Percentiles rank a stretch among this genome's conserved stretches.
Evolutionary conservation across 768 basidiomycete species (phyloP).

Genomic region (Sporobolomyces roseus): DNA sequence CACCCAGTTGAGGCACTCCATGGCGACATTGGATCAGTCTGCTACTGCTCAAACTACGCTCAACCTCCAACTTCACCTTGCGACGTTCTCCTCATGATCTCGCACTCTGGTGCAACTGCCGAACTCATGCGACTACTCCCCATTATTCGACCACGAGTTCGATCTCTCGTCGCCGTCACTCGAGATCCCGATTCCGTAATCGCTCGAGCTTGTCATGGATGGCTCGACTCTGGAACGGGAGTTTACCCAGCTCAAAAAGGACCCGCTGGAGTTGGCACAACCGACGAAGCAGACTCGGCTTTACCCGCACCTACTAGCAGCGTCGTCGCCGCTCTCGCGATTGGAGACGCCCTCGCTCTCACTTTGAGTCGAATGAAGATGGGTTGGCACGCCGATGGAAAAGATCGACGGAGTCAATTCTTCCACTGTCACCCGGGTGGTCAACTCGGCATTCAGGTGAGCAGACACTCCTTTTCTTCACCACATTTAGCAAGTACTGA

Average conservation of each 20-base stretch:
- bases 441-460: conserved; percentile 37
- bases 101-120: conserved; percentile 45
- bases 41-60: conserved; percentile 24
- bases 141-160: conserved; percentile 36
- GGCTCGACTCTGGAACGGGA: conserved; percentile 42
- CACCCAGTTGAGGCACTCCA: conserved; percentile 46
- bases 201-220: conserved; percentile 36
- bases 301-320: conserved; percentile 45
- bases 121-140: conserved; percentile 44
- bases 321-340: conserved; percentile 42
- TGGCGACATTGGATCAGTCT: conserved; percentile 45
- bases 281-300: conserved; percentile 44
- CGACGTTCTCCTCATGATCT: conserved; percentile 44
- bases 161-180: conserved; percentile 42
- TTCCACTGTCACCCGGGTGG: conserved; percentile 43
- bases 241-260: conserved; percentile 29
- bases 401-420: conserved; percentile 38
- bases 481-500: too few relatives aligned
- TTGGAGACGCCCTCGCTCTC: conserved; percentile 43
- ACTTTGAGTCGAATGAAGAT: conserved; percentile 32
- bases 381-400: conserved; percentile 42
- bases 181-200: conserved; percentile 41
- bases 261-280: conserved; percentile 25
- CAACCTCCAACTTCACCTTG: conserved; percentile 21
- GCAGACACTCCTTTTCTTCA: too few relatives aligned